These are phyloP conservation scores for Daldinia sp. DNA, from an alignment of 2,329 filamentous ascomycete genomes.

Conservation along the genomic window DNA sequence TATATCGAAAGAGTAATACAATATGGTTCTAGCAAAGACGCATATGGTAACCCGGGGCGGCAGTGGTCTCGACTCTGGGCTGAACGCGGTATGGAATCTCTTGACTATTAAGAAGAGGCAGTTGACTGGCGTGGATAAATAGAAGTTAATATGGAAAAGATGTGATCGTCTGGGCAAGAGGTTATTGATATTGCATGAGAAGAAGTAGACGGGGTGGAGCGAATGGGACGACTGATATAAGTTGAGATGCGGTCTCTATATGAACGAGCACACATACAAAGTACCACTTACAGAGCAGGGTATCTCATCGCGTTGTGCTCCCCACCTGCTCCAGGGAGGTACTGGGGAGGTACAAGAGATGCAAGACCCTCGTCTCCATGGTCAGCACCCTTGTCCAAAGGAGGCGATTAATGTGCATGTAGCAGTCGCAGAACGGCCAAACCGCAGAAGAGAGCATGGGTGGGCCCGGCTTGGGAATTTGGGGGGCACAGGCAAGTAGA, in stretches of 20 bases:
- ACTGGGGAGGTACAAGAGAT: conserved; percentile 43
- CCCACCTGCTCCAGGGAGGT: conserved; percentile 40
- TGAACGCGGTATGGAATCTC: conserved; percentile 47
- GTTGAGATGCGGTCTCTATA: conserved; percentile 49
- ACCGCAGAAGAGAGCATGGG: conserved; percentile 36
- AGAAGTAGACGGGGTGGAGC: conserved; percentile 50
- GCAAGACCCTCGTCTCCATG: conserved; percentile 38
- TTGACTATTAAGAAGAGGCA: conserved; percentile 51
- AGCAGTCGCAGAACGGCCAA: conserved; percentile 36
- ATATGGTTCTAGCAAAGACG: conserved; percentile 44
- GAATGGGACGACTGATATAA: conserved; percentile 53
- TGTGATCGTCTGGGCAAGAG: conserved; percentile 52
- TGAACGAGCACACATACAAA: conserved; percentile 40
- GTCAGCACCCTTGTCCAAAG: conserved; percentile 36
- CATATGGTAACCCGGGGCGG: conserved; percentile 45
- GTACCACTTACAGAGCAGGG: conserved; percentile 40
- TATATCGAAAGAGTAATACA: conserved; percentile 44
- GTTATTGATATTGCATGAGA: conserved; percentile 53
- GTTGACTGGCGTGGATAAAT: conserved; percentile 59
- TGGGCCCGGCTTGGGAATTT: conserved; percentile 38
- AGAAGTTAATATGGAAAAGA: conserved; percentile 57
- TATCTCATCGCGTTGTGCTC: conserved; percentile 44
- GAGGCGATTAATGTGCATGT: conserved; percentile 45
- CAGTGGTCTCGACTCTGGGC: conserved; percentile 44
- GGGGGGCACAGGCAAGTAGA: conserved; percentile 26